Percentiles rank a stretch among this genome's conserved stretches.
These are phyloP conservation scores for Verticillium zaregamsianum DNA, from an alignment of 2,329 filamentous ascomycete species.

Conservation along the genomic window DNA sequence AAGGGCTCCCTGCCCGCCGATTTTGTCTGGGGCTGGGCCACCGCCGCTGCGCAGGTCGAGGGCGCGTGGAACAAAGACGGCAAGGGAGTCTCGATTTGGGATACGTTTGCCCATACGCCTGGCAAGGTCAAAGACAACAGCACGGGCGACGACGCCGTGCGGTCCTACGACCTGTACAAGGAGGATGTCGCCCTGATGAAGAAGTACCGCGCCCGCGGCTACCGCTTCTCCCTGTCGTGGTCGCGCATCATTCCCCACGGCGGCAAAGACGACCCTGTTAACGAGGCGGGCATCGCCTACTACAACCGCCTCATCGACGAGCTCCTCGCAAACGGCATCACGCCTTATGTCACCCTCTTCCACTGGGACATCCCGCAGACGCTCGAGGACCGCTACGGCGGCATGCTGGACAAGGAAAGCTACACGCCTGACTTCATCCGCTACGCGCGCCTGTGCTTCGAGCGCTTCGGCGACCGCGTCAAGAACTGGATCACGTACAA, in stretches of 20 bases:
- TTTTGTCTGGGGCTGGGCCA: conserved; percentile 36
- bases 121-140: conserved; percentile 34
- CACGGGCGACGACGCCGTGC: conserved; percentile 31
- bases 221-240: conserved; percentile 85
- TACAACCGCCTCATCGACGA: conserved; percentile 78
- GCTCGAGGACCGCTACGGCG: conserved; percentile 76
- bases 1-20: conserved; percentile 24
- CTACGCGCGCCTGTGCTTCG: conserved; percentile 74
- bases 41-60: conserved; percentile 35
- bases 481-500: conserved; percentile 91
- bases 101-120: conserved; percentile 31
- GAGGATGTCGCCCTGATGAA: conserved; percentile 78
- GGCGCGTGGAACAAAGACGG: conserved; percentile 37
- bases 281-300: conserved; percentile 71
- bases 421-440: conserved; percentile 77
- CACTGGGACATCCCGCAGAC: conserved; percentile 85
- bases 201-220: conserved; percentile 65
- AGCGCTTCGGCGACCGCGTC: conserved; percentile 64
- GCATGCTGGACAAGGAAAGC: conserved; percentile 74
- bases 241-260: conserved; percentile 82
- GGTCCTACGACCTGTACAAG: conserved; percentile 35
- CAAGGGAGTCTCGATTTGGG: conserved; percentile 37
- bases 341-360: conserved; percentile 76
- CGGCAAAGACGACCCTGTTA: conserved; percentile 76
- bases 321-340: conserved; percentile 70